Base-by-base conservation (phyloP, 2,329 filamentous ascomycete genomes). In the Basipetospora chlamydospora region DNA sequence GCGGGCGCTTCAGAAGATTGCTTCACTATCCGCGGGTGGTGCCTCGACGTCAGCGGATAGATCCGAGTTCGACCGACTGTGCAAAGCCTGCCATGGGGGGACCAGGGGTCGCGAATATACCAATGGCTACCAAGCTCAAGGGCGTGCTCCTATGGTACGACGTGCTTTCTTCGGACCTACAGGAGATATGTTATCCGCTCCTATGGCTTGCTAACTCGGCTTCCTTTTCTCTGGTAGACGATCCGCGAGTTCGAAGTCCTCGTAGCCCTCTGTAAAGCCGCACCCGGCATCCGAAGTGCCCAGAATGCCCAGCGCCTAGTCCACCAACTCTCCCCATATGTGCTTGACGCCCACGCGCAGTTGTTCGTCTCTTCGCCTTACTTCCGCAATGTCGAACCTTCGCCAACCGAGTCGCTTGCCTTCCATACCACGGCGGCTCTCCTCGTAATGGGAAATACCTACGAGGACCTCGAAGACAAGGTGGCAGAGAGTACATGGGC, bases 241-340 rank as follows among this genome's bases (percentile, higher is more conserved):
- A 75, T 87, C 37, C 78, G 83, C 49, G 92, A 98, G 64, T 79
- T 94, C 46, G 88, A 98, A 56, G 82, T 93, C 37, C 69, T 98
- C 18, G 62, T 96, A 18, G 85, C 90, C 29, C 67, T 98, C 18
- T 96, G 88, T 64, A 88, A 87, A 59, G 84, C 88, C 37, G 84
- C 87, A 3, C 80, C 85, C 4, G 70, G 75, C 17, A 67, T 96
- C 18, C 68, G 77, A 36, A 77, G 74, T 31, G 57, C 63, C 28
- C 73, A 83, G 42, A 80, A 81, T 50, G 87, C 86, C 20, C 74
- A 82, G 48, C 80, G 76, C 48, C 72, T 98, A 26, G 72, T 78
- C n/a, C 66, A 69, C 23, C 86, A 93, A 46, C 63, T 98, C 28
- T 71, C 77, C 6, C 80, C 80, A 5, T 96, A 96, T 55, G 70